These are phyloP conservation scores for Aspergillus carbonarius DNA, from an alignment of 2,329 filamentous ascomycete genomes.

Conservation along the genomic window DNA sequence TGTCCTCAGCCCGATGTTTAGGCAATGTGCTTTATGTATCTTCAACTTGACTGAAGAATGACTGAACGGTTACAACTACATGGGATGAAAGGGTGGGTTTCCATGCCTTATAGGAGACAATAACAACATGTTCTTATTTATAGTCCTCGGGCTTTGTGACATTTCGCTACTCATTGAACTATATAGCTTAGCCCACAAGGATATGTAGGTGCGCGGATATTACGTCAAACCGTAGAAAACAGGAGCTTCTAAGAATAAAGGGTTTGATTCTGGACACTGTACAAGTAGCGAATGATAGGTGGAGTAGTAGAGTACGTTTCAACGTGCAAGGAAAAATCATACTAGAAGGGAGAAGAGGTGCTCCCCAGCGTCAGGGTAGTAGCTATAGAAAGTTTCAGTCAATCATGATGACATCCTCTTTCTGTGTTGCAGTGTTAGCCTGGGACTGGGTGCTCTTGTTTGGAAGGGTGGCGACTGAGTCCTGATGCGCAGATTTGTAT, in stretches of 20 bases:
- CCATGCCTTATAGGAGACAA: not conserved
- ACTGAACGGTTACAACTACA: not conserved
- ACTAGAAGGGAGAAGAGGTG: not conserved
- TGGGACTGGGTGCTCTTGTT: not conserved
- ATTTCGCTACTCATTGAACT: not conserved
- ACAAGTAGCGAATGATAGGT: not conserved
- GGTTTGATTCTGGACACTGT: not conserved
- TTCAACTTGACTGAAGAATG: not conserved
- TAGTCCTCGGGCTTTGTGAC: not conserved
- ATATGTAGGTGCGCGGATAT: not conserved
- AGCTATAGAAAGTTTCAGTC: constrained; percentile 22
- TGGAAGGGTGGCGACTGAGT: not conserved
- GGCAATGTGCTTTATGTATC: not conserved
- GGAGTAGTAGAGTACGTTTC: not conserved
- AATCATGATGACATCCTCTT: constrained; percentile 39
- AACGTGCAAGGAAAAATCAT: not conserved
- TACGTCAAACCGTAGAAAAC: not conserved
- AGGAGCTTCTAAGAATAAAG: not conserved
- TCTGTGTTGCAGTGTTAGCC: constrained; percentile 8
- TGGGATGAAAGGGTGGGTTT: not conserved
- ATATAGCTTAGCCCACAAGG: not conserved
- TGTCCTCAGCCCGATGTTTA: no score
- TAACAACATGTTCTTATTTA: not conserved
- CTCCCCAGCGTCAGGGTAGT: not conserved
- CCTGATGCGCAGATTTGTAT: not conserved